These are phyloP conservation scores for Cytospora chrysosperma DNA, from an alignment of 2,329 filamentous ascomycete species.

Conservation along the genomic window DNA sequence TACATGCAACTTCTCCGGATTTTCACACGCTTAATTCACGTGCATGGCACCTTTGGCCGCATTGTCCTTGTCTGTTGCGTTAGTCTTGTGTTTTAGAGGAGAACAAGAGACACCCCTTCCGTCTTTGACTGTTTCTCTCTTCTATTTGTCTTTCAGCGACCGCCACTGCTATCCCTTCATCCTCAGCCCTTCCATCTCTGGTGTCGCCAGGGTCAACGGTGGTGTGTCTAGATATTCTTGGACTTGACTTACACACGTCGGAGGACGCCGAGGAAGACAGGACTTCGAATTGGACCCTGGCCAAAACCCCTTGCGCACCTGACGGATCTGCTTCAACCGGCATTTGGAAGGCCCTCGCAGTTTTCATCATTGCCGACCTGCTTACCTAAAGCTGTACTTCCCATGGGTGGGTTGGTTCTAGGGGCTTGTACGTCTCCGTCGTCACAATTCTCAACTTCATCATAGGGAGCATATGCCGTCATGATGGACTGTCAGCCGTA, in stretches of 20 bases:
- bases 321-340: neutral
- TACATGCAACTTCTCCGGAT: conserved; percentile 17
- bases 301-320: neutral
- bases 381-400: neutral
- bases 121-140: neutral
- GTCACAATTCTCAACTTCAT: neutral
- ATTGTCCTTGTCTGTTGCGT: conserved; percentile 2
- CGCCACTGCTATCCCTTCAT: neutral
- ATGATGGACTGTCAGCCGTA: neutral
- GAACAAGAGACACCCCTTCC: neutral
- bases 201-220: neutral
- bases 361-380: neutral
- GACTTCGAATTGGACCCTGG: neutral
- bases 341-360: neutral
- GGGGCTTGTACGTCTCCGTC: neutral
- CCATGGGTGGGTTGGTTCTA: neutral
- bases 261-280: neutral
- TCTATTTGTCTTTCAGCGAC: neutral
- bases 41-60: conserved; percentile 4
- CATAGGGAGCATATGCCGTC: neutral
- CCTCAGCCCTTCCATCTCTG: neutral
- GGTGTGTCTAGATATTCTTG: neutral
- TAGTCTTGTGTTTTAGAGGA: neutral
- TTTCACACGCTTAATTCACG: conserved; percentile 8
- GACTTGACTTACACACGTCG: neutral